Conservation (phyloP, 176 grass and related monocot genomes). For the Typha latifolia region DNA sequence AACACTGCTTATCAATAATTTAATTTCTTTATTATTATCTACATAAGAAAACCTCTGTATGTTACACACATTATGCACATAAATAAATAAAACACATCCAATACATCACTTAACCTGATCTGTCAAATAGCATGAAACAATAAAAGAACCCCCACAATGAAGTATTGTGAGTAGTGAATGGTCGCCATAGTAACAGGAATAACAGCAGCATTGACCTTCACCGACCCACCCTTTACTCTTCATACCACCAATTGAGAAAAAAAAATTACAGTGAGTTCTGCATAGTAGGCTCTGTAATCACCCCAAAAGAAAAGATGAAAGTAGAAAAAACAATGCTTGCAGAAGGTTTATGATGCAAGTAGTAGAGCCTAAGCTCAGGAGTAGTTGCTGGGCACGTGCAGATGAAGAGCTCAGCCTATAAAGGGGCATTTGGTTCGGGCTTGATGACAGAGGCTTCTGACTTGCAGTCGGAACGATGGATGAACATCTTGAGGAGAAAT, state of each 20-base stretch:
- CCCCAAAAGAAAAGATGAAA: neutral
- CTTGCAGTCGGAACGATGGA: neutral
- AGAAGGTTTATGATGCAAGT: neutral
- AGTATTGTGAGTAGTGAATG: neutral
- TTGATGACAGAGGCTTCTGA: neutral
- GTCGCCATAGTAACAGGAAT: neutral
- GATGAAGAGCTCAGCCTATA: neutral
- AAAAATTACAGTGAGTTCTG: neutral
- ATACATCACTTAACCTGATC: too few species aligned
- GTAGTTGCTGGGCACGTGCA: conserved; percentile 1
- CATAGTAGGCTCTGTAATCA: neutral
- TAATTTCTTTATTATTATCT: too few species aligned
- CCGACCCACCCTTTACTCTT: neutral
- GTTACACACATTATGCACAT: too few species aligned
- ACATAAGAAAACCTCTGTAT: too few species aligned
- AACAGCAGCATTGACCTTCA: neutral
- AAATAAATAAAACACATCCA: too few species aligned
- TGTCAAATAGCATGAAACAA: neutral
- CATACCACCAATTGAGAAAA: neutral
- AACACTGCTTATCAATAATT: too few species aligned
- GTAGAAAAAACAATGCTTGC: neutral
- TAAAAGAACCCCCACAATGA: neutral
- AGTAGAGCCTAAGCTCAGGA: neutral
- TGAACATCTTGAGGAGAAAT: neutral
- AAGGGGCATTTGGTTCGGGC: neutral